phyloP scores from a whole-genome alignment of 345 rosid species.

The Lepidium sativum region DNA sequence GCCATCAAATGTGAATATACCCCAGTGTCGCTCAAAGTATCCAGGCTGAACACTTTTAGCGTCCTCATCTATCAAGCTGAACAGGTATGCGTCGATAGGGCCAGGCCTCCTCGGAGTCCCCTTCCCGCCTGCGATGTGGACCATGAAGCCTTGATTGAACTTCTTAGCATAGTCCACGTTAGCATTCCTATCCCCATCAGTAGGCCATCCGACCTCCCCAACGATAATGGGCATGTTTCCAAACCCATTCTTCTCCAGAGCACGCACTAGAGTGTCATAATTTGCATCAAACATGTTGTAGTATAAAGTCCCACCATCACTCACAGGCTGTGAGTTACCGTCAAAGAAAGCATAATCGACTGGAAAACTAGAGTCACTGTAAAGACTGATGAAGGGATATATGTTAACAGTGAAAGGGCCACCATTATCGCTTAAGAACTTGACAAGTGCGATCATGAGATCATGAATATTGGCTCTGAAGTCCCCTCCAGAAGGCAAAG shows the following conservation, averaged over 20 bases:
- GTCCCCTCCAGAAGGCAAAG: constrained; percentile 74
- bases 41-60: constrained; percentile 76
- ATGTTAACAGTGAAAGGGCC: constrained; percentile 82
- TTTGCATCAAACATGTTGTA: constrained; percentile 87
- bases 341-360: constrained; percentile 87
- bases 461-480: constrained; percentile 75
- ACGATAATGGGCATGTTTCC: constrained; percentile 63
- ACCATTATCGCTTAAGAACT: constrained; percentile 57
- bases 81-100: constrained; percentile 65
- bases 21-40: constrained; percentile 91
- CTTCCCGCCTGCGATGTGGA: constrained; percentile 59
- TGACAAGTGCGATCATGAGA: constrained; percentile 64
- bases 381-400: constrained; percentile 91
- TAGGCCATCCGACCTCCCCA: constrained; percentile 98
- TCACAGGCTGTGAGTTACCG: constrained; percentile 51
- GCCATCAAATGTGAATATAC: constrained; percentile 71
- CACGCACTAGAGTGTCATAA: constrained; percentile 71
- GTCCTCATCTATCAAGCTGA: constrained; percentile 83
- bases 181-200: constrained; percentile 77
- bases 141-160: constrained; percentile 84
- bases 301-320: constrained; percentile 59
- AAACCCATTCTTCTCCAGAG: constrained; percentile 78
- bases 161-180: constrained; percentile 60
- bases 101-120: constrained; percentile 85
- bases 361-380: constrained; percentile 64